phyloP scores from a whole-genome alignment of 192 early-diverging fungal species.

The Backusella liffmaniae region DNA sequence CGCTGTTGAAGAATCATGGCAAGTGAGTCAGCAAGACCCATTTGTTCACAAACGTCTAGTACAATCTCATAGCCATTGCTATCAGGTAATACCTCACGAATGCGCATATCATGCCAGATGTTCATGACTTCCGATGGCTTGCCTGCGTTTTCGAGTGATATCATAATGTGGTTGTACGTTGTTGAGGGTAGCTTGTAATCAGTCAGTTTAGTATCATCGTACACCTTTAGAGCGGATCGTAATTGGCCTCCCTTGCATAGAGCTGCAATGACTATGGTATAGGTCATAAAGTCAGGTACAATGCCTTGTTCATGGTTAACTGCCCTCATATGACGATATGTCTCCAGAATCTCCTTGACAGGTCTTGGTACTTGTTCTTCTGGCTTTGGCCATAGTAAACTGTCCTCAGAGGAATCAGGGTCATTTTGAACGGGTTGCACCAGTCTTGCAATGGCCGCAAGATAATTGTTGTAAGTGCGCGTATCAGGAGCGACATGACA shows the following conservation, averaged over 20 bases:
- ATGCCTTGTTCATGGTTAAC: not conserved
- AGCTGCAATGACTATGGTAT: conserved; percentile 28
- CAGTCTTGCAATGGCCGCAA: conserved; percentile 15
- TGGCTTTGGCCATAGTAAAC: not conserved
- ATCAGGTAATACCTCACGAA: conserved; percentile 10
- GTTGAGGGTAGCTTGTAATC: not conserved
- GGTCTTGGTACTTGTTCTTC: not conserved
- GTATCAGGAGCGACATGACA: conserved; percentile 14
- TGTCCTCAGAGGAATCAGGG: not conserved
- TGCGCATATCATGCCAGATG: conserved; percentile 31
- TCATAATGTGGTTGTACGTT: conserved; percentile 14
- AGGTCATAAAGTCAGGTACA: conserved; percentile 31
- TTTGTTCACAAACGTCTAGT: conserved; percentile 23
- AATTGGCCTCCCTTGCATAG: conserved; percentile 2
- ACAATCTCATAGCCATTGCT: conserved; percentile 18
- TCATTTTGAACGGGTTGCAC: not conserved
- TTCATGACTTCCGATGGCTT: conserved; percentile 19
- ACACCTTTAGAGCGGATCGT: conserved; percentile 14
- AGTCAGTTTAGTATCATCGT: conserved; percentile 12
- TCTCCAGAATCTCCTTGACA: conserved; percentile 11
- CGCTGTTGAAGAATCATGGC: conserved; percentile 16
- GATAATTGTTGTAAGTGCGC: conserved; percentile 21
- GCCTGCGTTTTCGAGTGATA: not conserved
- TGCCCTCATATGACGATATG: conserved; percentile 23
- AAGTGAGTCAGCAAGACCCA: conserved; percentile 21